Percentiles rank a stretch among this genome's conserved stretches.
phyloP scores from a whole-genome alignment of 306 rosid genomes.

The Dryas octopetala region DNA sequence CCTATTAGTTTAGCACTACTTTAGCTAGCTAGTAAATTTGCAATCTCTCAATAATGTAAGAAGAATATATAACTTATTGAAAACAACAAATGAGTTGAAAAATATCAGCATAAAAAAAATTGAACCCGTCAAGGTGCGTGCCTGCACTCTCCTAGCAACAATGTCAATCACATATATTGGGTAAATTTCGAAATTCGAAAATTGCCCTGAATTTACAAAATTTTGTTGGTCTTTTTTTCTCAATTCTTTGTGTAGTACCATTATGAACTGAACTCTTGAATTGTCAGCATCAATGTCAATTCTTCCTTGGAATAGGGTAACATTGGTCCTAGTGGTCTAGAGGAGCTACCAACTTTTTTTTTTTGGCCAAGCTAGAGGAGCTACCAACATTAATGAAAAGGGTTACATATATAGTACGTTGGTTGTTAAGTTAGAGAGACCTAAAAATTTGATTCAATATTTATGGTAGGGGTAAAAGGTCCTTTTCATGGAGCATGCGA shows the following conservation, averaged over 20 bases:
- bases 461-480: neutral
- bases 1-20: no score
- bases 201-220: neutral
- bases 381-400: neutral
- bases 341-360: neutral
- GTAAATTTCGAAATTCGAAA: neutral
- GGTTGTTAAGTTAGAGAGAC: neutral
- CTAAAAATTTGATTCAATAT: conserved; percentile 8
- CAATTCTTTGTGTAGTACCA: neutral
- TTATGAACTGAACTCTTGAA: neutral
- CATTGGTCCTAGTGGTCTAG: no score
- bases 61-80: no score
- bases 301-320: neutral
- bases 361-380: no score
- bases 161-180: neutral
- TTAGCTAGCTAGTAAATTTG: no score
- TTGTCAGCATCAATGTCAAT: conserved; percentile 2
- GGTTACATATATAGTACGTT: neutral
- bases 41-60: no score
- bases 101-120: no score
- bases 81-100: no score
- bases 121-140: no score
- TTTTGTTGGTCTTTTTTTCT: neutral
- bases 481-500: conserved; percentile 7
- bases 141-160: no score